These are phyloP conservation scores for Pseudogymnoascus sp. DNA, from an alignment of 2,329 filamentous ascomycete genomes.

Conservation along the genomic window DNA sequence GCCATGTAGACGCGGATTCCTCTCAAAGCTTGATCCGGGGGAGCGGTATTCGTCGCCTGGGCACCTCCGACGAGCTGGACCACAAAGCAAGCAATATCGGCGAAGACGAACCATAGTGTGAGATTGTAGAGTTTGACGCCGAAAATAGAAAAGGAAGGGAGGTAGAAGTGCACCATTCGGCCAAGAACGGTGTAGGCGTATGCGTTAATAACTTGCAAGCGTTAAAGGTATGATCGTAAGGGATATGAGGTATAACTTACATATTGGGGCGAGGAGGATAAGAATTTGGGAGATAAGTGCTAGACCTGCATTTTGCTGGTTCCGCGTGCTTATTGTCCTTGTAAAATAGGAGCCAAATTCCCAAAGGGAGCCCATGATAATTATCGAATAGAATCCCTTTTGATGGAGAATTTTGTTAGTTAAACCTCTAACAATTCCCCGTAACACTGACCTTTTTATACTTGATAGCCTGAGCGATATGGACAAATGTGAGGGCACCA, in stretches of 20 bases:
- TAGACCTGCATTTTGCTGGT: slow-evolving; percentile 29
- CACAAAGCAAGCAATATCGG: slow-evolving; percentile 39
- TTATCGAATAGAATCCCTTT: slow-evolving; percentile 35
- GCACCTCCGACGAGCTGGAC: slow-evolving; percentile 35
- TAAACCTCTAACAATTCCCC: background rate
- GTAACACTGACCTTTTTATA: slow-evolving; percentile 28
- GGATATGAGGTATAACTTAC: slow-evolving; percentile 2
- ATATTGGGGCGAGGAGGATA: slow-evolving; percentile 28
- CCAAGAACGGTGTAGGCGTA: slow-evolving; percentile 25
- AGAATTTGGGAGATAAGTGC: slow-evolving; percentile 32
- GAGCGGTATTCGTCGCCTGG: slow-evolving; percentile 28
- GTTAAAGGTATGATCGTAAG: background rate
- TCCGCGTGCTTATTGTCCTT: slow-evolving; percentile 32
- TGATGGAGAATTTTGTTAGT: background rate
- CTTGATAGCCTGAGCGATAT: slow-evolving; percentile 31
- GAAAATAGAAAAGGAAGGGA: slow-evolving; percentile 30
- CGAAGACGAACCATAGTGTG: slow-evolving; percentile 36
- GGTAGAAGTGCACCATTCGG: slow-evolving; percentile 23
- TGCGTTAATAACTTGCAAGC: slow-evolving; percentile 22
- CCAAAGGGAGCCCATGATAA: slow-evolving; percentile 38
- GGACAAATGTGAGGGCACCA: slow-evolving; percentile 26
- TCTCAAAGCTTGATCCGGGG: slow-evolving; percentile 22
- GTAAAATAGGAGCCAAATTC: slow-evolving; percentile 36
- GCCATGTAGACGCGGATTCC: slow-evolving; percentile 15
- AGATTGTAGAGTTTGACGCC: slow-evolving; percentile 32